These are phyloP conservation scores for Raddia distichophylla DNA, from an alignment of 176 grass and related monocot genomes.

Conservation along the genomic window DNA sequence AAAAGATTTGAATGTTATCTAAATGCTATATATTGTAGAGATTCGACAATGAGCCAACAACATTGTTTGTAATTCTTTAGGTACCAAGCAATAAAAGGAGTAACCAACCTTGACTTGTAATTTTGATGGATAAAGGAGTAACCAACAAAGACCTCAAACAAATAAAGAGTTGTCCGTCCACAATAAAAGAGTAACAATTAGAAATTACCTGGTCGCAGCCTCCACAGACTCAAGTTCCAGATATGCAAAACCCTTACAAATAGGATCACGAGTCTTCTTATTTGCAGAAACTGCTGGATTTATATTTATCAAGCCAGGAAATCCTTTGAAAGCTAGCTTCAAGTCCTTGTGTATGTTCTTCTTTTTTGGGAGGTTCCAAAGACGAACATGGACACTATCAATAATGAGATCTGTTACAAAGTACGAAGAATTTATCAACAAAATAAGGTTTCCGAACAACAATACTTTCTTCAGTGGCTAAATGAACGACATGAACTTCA, in stretches of 20 bases:
- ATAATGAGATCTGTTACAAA: constrained; percentile 36
- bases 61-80: background rate
- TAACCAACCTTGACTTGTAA: background rate
- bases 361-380: constrained; percentile 89
- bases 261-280: constrained; percentile 90
- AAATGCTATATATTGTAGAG: background rate
- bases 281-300: constrained; percentile 69
- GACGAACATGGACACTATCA: constrained; percentile 52
- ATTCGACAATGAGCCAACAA: constrained; percentile 12
- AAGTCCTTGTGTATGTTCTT: constrained; percentile 96
- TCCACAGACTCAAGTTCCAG: constrained; percentile 67
- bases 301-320: constrained; percentile 70
- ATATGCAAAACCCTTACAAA: constrained; percentile 92
- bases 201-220: constrained; percentile 63
- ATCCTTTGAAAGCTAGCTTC: constrained; percentile 82
- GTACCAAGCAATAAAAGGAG: constrained; percentile 24
- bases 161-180: constrained; percentile 5
- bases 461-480: background rate
- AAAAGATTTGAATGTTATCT: background rate
- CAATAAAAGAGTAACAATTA: constrained; percentile 9
- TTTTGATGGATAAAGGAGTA: constrained; percentile 23
- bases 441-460: constrained; percentile 18
- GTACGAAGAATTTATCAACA: constrained; percentile 34
- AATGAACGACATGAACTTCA: background rate
- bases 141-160: background rate